These are phyloP conservation scores for Lipomyces sp. DNA, from an alignment of 805 yeast species.

Conservation along the genomic window DNA sequence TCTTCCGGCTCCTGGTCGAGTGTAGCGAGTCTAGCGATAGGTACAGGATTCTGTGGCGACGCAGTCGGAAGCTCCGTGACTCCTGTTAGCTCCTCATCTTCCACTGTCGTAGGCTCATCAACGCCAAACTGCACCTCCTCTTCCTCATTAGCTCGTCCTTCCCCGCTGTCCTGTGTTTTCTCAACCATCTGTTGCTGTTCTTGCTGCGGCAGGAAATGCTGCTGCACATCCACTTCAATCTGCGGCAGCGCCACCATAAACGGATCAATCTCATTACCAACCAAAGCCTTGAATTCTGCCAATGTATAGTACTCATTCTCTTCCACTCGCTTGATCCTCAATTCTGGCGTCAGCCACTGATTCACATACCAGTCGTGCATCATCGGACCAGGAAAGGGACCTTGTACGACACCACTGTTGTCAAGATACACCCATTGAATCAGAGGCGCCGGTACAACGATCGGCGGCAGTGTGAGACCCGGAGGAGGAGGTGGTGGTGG, in stretches of 20 bases:
- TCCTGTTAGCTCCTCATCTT: constrained; percentile 6
- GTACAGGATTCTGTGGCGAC: neutral
- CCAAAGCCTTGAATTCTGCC: constrained; percentile 55
- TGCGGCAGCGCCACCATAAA: constrained; percentile 62
- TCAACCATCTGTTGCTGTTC: constrained; percentile 1
- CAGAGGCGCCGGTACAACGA: constrained; percentile 28
- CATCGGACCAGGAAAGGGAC: constrained; percentile 73
- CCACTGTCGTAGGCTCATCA: constrained; percentile 7
- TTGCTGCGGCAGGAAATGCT: constrained; percentile 4
- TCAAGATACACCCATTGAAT: constrained; percentile 71
- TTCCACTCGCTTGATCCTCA: constrained; percentile 63
- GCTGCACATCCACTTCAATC: constrained; percentile 13
- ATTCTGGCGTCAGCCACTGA: constrained; percentile 60
- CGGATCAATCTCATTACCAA: constrained; percentile 61
- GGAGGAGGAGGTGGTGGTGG: constrained; percentile 24
- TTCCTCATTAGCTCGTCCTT: constrained; percentile 4
- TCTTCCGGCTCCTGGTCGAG: constrained; percentile 8
- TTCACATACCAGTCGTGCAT: constrained; percentile 80
- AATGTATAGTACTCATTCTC: constrained; percentile 58
- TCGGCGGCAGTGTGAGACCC: constrained; percentile 29
- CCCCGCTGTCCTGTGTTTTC: constrained; percentile 1
- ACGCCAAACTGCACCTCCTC: constrained; percentile 7
- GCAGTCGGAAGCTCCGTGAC: constrained; percentile 14
- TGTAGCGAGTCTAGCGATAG: neutral
- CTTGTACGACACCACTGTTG: constrained; percentile 71